Evolutionary conservation across 2,329 filamentous ascomycete species (phyloP).

Genomic region (Aspergillus fumigatiaffinis): DNA sequence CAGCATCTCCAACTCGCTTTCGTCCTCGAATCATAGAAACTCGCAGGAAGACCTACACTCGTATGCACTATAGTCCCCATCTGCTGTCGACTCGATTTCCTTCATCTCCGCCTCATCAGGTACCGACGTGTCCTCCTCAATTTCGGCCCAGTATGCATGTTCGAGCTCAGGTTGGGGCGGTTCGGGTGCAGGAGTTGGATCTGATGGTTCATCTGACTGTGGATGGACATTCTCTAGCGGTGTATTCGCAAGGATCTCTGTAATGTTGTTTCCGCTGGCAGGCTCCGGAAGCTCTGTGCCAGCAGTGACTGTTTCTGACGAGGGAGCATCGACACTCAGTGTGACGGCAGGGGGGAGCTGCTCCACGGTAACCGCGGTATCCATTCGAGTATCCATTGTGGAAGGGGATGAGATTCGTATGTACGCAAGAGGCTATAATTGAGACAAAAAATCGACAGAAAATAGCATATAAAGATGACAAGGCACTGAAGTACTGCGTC

Average conservation of each 20-base stretch:
- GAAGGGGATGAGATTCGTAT: background rate
- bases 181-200: constrained; percentile 15
- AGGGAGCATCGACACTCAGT: constrained; percentile 6
- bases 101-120: constrained; percentile 57
- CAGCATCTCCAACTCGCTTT: constrained; percentile 1
- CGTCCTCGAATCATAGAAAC: background rate
- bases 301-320: constrained; percentile 4
- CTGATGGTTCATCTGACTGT: constrained; percentile 10
- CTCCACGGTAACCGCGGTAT: constrained; percentile 11
- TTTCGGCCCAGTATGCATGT: constrained; percentile 49
- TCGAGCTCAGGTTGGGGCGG: constrained; percentile 25
- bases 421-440: background rate
- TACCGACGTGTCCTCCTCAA: constrained; percentile 53
- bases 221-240: constrained; percentile 4
- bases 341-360: constrained; percentile 12
- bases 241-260: constrained; percentile 1
- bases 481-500: background rate
- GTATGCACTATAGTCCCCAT: constrained; percentile 51
- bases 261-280: constrained; percentile 1
- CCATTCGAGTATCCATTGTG: constrained; percentile 17
- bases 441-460: background rate
- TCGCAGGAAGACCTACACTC: constrained; percentile 41
- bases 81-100: constrained; percentile 48
- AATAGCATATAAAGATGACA: background rate
- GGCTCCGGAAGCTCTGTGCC: constrained; percentile 9